These are phyloP conservation scores for Phytophthora meadii DNA, from an alignment of 352 stramenopile genomes.

Conservation along the genomic window DNA sequence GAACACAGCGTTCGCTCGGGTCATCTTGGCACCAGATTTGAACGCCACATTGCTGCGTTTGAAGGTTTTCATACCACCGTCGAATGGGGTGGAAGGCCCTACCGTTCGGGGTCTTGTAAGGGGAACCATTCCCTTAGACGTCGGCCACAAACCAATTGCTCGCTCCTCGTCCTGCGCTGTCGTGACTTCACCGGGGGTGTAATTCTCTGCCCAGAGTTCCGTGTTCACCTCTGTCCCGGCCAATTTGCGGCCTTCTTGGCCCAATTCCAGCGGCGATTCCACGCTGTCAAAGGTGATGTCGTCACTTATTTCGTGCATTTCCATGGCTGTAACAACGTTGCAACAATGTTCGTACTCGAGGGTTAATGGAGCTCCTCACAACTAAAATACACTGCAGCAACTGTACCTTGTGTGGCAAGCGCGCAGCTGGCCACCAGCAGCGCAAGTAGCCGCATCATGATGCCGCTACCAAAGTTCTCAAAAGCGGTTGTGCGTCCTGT, in stretches of 20 bases:
- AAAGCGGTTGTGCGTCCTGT: conserved; percentile 29
- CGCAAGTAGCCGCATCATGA: conserved; percentile 31
- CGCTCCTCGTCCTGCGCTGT: conserved; percentile 32
- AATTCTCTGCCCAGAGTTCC: conserved; percentile 10
- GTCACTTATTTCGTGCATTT: conserved; percentile 11
- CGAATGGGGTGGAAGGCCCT: conserved; percentile 48
- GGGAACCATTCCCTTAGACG: conserved; percentile 43
- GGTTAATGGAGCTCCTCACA: background rate
- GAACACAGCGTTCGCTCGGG: conserved; percentile 59
- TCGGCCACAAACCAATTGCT: conserved; percentile 44
- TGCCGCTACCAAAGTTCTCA: conserved; percentile 3
- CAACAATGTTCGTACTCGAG: background rate
- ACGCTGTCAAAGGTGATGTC: conserved; percentile 23
- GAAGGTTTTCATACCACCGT: conserved; percentile 69
- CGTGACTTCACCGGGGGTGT: conserved; percentile 26
- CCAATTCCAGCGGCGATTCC: background rate
- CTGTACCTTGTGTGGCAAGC: conserved; percentile 30
- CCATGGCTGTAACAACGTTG: conserved; percentile 21
- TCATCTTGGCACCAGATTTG: conserved; percentile 38
- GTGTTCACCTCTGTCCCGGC: conserved; percentile 13
- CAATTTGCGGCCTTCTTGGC: conserved; percentile 21
- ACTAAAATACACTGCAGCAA: background rate
- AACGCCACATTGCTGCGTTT: conserved; percentile 63
- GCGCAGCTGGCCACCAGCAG: conserved; percentile 28
- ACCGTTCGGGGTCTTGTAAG: conserved; percentile 35